A percentile compares a stretch with the other conserved stretches of the same genome.
Evolutionary conservation across 495 filamentous ascomycete species (phyloP).

Genomic region (Penicillium steckii): DNA sequence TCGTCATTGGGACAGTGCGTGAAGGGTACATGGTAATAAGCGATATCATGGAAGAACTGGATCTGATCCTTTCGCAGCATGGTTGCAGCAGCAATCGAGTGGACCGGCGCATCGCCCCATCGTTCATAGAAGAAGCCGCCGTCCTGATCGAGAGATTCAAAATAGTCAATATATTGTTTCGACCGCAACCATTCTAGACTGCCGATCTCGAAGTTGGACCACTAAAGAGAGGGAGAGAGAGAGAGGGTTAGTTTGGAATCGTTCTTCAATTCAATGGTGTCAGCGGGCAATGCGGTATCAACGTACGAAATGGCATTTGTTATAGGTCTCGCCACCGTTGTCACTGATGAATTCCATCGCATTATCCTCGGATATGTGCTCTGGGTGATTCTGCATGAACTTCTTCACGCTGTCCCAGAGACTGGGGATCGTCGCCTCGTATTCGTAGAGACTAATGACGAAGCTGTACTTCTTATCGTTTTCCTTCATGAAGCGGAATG

Average conservation of each 20-base stretch:
- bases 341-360: constrained; percentile 90
- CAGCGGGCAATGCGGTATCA: background rate
- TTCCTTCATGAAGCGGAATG: constrained; percentile 85
- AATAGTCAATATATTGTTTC: constrained; percentile 76
- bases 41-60: constrained; percentile 98
- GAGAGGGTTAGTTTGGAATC: constrained; percentile 1
- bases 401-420: constrained; percentile 91
- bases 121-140: constrained; percentile 93
- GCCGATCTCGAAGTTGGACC: constrained; percentile 92
- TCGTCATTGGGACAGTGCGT: constrained; percentile 95
- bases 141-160: constrained; percentile 73
- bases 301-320: constrained; percentile 94
- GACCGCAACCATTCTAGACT: constrained; percentile 82
- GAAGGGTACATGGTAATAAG: constrained; percentile 98
- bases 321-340: constrained; percentile 85
- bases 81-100: constrained; percentile 88
- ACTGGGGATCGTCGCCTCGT: constrained; percentile 91
- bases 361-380: constrained; percentile 82
- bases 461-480: constrained; percentile 91
- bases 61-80: constrained; percentile 89
- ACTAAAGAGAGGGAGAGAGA: constrained; percentile 43
- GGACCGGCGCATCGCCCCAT: constrained; percentile 89
- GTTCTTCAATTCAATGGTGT: background rate
- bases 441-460: constrained; percentile 88
- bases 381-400: constrained; percentile 84